These are phyloP conservation scores for Entelexis sorbosivorans DNA, from an alignment of 1,139 yeast genomes.

Conservation along the genomic window DNA sequence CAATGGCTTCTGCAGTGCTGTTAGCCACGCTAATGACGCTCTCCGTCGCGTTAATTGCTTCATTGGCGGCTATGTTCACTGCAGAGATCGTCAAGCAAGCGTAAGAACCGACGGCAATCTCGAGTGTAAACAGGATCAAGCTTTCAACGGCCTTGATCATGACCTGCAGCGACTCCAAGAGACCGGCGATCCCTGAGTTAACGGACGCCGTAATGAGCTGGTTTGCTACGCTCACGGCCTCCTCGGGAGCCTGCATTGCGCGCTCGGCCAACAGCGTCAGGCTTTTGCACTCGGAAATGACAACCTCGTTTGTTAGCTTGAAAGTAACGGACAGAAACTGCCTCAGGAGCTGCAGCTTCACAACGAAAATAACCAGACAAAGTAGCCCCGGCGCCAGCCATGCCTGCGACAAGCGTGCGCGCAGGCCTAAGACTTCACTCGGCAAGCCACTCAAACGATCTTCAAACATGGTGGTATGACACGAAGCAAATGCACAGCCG, in stretches of 20 bases:
- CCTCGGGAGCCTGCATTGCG: slow-evolving; percentile 44
- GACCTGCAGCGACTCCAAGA: slow-evolving; percentile 35
- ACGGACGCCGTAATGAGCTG: slow-evolving; percentile 39
- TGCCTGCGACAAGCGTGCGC: slow-evolving; percentile 15
- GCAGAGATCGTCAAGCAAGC: slow-evolving; percentile 70
- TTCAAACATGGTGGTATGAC: neutral
- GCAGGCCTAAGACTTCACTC: slow-evolving; percentile 7
- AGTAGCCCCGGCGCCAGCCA: slow-evolving; percentile 21
- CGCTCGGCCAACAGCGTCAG: slow-evolving; percentile 39
- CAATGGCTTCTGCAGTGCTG: slow-evolving; percentile 42
- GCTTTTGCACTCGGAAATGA: slow-evolving; percentile 35
- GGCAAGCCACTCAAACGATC: neutral
- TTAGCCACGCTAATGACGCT: slow-evolving; percentile 50
- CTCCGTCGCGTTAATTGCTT: slow-evolving; percentile 65
- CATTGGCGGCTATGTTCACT: slow-evolving; percentile 57
- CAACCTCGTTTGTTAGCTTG: slow-evolving; percentile 24
- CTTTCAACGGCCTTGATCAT: slow-evolving; percentile 48
- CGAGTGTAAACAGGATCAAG: slow-evolving; percentile 53
- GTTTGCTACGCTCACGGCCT: slow-evolving; percentile 46
- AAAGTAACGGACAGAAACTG: slow-evolving; percentile 25
- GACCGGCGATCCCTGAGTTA: slow-evolving; percentile 38
- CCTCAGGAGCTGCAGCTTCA: slow-evolving; percentile 30
- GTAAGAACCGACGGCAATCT: slow-evolving; percentile 71
- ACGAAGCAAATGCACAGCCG: no score
- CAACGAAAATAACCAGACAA: slow-evolving; percentile 27